Percentiles rank a stretch among this genome's conserved stretches.
Conservation (phyloP, 495 filamentous ascomycete species). For the Aspergillus leporis region DNA sequence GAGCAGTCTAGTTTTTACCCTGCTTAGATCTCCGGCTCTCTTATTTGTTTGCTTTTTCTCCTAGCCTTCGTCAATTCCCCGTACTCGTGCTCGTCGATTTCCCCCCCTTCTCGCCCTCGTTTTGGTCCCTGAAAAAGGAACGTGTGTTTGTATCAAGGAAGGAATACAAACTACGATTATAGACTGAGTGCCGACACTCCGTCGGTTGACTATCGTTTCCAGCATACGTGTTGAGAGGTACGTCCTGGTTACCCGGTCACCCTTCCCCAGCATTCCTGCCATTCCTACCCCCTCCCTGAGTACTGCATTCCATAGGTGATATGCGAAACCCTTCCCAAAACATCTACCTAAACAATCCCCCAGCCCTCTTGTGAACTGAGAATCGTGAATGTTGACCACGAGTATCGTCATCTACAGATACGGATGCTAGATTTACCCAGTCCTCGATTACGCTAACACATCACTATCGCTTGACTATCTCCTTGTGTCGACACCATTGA, state of each 20-base stretch:
- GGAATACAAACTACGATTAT: slow-evolving; percentile 7
- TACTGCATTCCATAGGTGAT: slow-evolving; percentile 33
- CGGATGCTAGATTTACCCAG: neutral
- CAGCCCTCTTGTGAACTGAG: slow-evolving; percentile 19
- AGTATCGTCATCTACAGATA: neutral
- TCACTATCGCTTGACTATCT: neutral
- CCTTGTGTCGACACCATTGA: neutral
- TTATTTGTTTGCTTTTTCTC: slow-evolving; percentile 12
- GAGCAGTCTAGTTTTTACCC: slow-evolving; percentile 1
- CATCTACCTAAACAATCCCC: slow-evolving; percentile 22
- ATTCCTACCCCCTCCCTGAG: slow-evolving; percentile 28
- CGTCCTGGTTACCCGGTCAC: slow-evolving; percentile 25
- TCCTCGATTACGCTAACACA: neutral
- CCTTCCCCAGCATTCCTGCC: slow-evolving; percentile 37
- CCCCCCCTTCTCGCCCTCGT: slow-evolving; percentile 15
- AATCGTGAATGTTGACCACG: slow-evolving; percentile 13
- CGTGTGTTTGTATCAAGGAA: slow-evolving; percentile 10
- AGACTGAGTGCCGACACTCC: slow-evolving; percentile 21
- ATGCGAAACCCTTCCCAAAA: slow-evolving; percentile 20
- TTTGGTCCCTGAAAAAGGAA: slow-evolving; percentile 16
- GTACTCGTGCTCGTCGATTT: slow-evolving; percentile 20
- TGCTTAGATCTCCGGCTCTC: slow-evolving; percentile 13
- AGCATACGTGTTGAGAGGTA: slow-evolving; percentile 17
- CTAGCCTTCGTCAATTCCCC: slow-evolving; percentile 17
- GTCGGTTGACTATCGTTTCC: slow-evolving; percentile 9